Evolutionary conservation across 2,329 filamentous ascomycete species (phyloP).

Genomic region (Neopestalotiopsis sp.): DNA sequence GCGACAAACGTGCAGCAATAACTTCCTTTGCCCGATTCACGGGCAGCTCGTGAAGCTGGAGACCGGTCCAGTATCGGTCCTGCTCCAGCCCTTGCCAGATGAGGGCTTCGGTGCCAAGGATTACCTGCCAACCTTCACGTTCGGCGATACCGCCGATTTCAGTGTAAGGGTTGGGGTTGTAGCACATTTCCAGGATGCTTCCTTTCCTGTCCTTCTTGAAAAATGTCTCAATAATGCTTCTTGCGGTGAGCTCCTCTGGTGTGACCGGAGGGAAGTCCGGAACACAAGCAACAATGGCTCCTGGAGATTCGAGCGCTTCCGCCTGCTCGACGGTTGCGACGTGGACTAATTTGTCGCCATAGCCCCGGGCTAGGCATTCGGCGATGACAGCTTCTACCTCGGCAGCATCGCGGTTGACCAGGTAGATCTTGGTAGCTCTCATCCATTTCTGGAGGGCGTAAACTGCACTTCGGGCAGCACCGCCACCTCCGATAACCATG

Average conservation of each 20-base stretch:
- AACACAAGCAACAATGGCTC: constrained; percentile 74
- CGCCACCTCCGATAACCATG: constrained; percentile 78
- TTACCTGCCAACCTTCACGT: constrained; percentile 71
- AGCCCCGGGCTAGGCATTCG: constrained; percentile 65
- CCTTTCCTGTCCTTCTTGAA: constrained; percentile 61
- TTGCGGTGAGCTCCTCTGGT: constrained; percentile 63
- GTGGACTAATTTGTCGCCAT: constrained; percentile 64
- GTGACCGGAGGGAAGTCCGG: constrained; percentile 77
- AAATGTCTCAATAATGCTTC: constrained; percentile 59
- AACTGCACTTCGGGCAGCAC: constrained; percentile 77
- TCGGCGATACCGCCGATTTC: constrained; percentile 66
- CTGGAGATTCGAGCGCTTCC: constrained; percentile 58
- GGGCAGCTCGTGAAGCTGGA: constrained; percentile 60
- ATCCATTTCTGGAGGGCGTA: constrained; percentile 77
- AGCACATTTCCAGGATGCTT: constrained; percentile 82
- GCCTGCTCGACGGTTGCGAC: constrained; percentile 68
- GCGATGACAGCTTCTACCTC: constrained; percentile 72
- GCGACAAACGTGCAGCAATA: constrained; percentile 48
- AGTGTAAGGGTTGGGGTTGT: constrained; percentile 75
- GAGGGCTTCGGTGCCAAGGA: constrained; percentile 77
- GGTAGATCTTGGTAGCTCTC: constrained; percentile 70
- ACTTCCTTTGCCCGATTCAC: constrained; percentile 62
- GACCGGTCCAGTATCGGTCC: constrained; percentile 68
- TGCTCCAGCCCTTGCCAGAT: constrained; percentile 76
- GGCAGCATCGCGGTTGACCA: constrained; percentile 73